Conservation (phyloP, 106 monocot species). For the Platanthera zijinensis region DNA sequence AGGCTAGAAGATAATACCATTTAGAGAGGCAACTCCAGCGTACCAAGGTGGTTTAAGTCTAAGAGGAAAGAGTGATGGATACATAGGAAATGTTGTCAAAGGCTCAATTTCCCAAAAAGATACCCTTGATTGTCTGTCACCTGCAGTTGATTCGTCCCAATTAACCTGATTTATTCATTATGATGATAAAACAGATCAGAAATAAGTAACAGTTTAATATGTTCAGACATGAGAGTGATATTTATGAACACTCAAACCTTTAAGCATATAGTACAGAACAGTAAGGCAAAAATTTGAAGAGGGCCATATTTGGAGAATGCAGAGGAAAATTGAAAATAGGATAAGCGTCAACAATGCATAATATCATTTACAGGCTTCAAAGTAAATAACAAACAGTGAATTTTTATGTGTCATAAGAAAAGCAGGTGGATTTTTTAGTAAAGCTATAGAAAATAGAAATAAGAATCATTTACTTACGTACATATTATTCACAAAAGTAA, state of each 20-base stretch:
- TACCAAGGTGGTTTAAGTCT: constrained; percentile 19
- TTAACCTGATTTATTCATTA: constrained; percentile 40
- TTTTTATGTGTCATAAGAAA: neutral
- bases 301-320: neutral
- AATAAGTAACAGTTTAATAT: neutral
- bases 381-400: neutral
- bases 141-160: constrained; percentile 78
- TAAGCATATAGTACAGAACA: neutral
- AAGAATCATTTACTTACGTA: neutral
- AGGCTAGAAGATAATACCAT: constrained; percentile 11
- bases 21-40: constrained; percentile 7
- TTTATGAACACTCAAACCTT: neutral
- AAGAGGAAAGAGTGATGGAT: constrained; percentile 36
- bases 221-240: neutral
- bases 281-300: neutral
- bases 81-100: constrained; percentile 73
- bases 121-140: constrained; percentile 64
- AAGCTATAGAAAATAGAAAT: neutral
- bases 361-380: neutral
- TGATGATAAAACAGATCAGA: neutral
- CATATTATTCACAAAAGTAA: neutral
- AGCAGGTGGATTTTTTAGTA: neutral
- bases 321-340: neutral
- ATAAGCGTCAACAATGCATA: neutral
- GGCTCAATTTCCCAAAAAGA: constrained; percentile 84